Conservation (phyloP, 139 green algal species). For the Mychonastes homosphaera region DNA sequence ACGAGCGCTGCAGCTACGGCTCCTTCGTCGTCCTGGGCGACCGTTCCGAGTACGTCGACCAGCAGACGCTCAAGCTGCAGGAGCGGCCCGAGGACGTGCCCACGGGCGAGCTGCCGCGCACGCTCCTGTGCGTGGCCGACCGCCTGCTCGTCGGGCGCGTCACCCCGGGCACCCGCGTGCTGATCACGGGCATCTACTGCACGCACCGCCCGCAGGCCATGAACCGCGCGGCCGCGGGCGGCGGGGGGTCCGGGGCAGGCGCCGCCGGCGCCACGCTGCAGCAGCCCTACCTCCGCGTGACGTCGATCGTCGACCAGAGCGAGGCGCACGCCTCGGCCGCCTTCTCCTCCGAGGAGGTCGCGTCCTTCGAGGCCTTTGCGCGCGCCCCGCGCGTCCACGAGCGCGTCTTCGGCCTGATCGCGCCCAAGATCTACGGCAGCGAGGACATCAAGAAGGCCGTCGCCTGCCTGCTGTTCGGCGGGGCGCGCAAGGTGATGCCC, state of each 20-base stretch:
- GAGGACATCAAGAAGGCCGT: conserved; percentile 93
- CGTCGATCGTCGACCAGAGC: conserved; percentile 76
- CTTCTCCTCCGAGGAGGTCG: conserved; percentile 54
- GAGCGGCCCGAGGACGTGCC: conserved; percentile 21
- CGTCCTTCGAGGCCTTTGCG: conserved; percentile 79
- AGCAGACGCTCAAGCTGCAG: conserved; percentile 92
- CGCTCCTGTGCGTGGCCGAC: conserved; percentile 77
- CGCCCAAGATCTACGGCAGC: conserved; percentile 91
- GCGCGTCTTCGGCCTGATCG: conserved; percentile 67
- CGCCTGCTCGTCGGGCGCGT: conserved; percentile 63
- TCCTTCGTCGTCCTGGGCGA: conserved; percentile 76
- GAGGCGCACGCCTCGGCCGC: conserved; percentile 49
- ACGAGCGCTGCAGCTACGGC: conserved; percentile 61
- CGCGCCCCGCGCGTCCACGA: conserved; percentile 52
- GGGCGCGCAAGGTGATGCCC: conserved; percentile 81
- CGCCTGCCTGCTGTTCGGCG: conserved; percentile 92
- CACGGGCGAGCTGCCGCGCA: conserved; percentile 81
- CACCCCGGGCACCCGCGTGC: conserved; percentile 82
- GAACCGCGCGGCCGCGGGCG: too few relatives aligned
- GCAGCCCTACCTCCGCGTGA: conserved; percentile 90
- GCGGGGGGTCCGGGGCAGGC: background rate
- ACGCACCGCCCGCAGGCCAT: conserved; percentile 56
- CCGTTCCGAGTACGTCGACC: conserved; percentile 76
- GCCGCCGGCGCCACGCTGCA: conserved; percentile 47
- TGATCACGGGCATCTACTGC: conserved; percentile 85